Base-by-base conservation (phyloP, 2,329 filamentous ascomycete genomes). In the Cladosporium sp. region DNA sequence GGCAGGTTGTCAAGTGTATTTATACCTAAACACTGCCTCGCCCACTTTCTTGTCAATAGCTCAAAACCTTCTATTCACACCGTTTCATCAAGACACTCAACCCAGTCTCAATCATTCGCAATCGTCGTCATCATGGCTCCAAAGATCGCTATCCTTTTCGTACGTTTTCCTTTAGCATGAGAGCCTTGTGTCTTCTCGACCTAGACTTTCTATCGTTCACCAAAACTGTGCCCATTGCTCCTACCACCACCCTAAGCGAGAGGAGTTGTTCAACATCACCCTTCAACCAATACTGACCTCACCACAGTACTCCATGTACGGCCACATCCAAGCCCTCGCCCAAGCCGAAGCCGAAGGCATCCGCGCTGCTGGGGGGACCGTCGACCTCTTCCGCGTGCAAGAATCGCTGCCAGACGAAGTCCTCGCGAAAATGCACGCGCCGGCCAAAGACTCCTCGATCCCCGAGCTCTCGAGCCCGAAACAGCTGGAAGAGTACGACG, bases 331-430 rank as follows among this genome's bases (percentile, higher is more conserved):
- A 73, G 74, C 84, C 68, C 71, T 96, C 64, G 93, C 92, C 64
- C 84, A 93, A 71, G 89, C 89, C 58, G 91, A 97, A 78, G 88
- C 91, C 79, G 83, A 80, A 66, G 93, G 93, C 68, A 88, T 96
- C 66, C 85, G 91, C 75, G 83, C 85, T 66, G 90, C 89, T 56
- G 93, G 93, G 58, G 91, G 91, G 58, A 74, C 77, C 38, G 89
- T 77, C 72, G 87, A 92, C 64, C 68, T 97, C 68, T 96, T 77
- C 82, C 90, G 95, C 83, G 78, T 97, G 66, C 70, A 82, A 50
- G 93, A 97, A 80, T 97, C 93, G 13, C 89, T 97, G 42, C 64
- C 87, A 32, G 64, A 87, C 32, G 91, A 96, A 1, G 86, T 96
- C 58, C 80, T 97, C 53, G 63, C 68, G 60, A 96, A 96, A 82